A percentile compares a stretch with the other conserved stretches of the same genome.
These are phyloP conservation scores for Clarireedia monteithiana DNA, from an alignment of 2,329 filamentous ascomycete species.

Conservation along the genomic window DNA sequence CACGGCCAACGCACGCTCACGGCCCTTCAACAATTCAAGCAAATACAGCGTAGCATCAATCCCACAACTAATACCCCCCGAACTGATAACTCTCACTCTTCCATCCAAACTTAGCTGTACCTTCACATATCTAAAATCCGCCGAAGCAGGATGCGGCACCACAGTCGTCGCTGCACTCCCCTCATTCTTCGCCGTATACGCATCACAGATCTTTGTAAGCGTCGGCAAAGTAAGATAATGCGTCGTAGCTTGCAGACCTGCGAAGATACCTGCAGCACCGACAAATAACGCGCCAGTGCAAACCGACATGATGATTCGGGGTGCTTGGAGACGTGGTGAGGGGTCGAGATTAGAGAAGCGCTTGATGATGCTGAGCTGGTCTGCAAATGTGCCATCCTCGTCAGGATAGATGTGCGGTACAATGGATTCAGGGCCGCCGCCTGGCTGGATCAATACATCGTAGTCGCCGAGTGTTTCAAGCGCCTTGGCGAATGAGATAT, in stretches of 20 bases:
- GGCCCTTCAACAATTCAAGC: conserved; percentile 1
- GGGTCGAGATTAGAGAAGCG: conserved; percentile 74
- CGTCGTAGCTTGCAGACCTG: conserved; percentile 72
- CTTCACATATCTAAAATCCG: conserved; percentile 6
- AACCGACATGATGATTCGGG: conserved; percentile 67
- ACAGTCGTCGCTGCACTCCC: background rate
- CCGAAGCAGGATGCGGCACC: background rate
- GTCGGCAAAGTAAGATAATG: conserved; percentile 74
- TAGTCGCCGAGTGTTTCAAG: conserved; percentile 52
- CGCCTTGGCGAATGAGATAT: conserved; percentile 68
- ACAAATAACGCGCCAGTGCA: conserved; percentile 75
- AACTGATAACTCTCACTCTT: conserved; percentile 60
- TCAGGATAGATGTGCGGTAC: conserved; percentile 30
- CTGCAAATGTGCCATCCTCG: conserved; percentile 47
- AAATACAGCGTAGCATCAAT: conserved; percentile 57
- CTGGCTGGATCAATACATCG: conserved; percentile 71
- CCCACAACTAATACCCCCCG: conserved; percentile 70
- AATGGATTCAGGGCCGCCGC: conserved; percentile 53
- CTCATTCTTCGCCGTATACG: background rate
- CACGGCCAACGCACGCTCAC: background rate
- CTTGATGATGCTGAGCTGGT: conserved; percentile 65
- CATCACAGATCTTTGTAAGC: conserved; percentile 57
- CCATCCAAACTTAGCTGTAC: background rate
- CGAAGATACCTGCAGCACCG: conserved; percentile 67
- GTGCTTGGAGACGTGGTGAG: conserved; percentile 59